Conservation (phyloP, 148 eudicot genomes). For the Camellia lanceoleosa region DNA sequence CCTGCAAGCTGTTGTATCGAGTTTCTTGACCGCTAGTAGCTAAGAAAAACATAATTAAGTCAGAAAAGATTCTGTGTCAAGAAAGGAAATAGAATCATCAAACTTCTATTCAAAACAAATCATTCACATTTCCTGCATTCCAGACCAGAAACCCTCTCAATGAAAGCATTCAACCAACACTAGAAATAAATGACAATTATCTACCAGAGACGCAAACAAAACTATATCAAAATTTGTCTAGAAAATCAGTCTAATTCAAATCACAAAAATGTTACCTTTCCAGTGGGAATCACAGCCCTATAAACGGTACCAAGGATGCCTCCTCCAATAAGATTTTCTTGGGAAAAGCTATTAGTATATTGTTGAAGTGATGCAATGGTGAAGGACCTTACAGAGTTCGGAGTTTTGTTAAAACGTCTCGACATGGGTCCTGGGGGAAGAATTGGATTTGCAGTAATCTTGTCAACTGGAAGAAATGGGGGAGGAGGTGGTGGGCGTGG, state of each 20-base stretch:
- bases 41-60: constrained; percentile 12
- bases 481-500: constrained; percentile 51
- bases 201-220: not conserved
- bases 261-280: constrained; percentile 50
- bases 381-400: constrained; percentile 54
- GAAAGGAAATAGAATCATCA: not conserved
- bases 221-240: not conserved
- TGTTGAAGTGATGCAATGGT: constrained; percentile 81
- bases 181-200: not conserved
- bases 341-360: constrained; percentile 86
- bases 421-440: constrained; percentile 28
- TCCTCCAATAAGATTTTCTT: constrained; percentile 77
- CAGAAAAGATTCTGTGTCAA: constrained; percentile 5
- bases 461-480: constrained; percentile 44
- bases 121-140: not conserved
- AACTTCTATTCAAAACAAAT: constrained; percentile 10
- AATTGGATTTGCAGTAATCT: constrained; percentile 43
- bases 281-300: constrained; percentile 64
- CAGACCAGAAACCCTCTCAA: not conserved
- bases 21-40: constrained; percentile 90
- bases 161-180: not conserved
- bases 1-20: constrained; percentile 46
- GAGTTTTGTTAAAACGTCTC: constrained; percentile 24
- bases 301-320: constrained; percentile 81
- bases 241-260: not conserved